Conservation (phyloP, 345 rosid genomes). For the Populus ilicifolia region DNA sequence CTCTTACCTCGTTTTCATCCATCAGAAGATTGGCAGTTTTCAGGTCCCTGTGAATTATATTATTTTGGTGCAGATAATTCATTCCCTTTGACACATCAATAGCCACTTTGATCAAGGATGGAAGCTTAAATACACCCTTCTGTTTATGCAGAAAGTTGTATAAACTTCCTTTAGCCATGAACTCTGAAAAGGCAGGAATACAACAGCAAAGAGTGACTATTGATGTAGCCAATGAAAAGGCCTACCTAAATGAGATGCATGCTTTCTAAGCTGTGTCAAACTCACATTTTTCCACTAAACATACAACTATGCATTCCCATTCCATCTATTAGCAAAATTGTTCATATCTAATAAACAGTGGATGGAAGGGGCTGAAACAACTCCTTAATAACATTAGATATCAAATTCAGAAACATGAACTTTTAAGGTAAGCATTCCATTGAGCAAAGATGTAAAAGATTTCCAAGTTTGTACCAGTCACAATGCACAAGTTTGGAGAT, state of each 20-base stretch:
- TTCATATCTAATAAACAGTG: constrained; percentile 9
- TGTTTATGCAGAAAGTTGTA: constrained; percentile 85
- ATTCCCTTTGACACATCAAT: constrained; percentile 90
- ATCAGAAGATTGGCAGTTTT: constrained; percentile 96
- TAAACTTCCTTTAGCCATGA: constrained; percentile 90
- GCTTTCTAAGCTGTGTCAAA: constrained; percentile 12
- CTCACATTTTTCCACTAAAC: constrained; percentile 11
- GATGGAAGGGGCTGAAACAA: not conserved
- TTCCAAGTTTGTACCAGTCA: constrained; percentile 59
- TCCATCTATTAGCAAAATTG: constrained; percentile 19
- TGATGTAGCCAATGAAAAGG: constrained; percentile 6
- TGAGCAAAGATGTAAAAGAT: constrained; percentile 3
- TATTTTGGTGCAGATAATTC: constrained; percentile 93
- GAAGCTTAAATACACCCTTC: constrained; percentile 74
- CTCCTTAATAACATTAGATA: constrained; percentile 4
- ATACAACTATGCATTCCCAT: constrained; percentile 1
- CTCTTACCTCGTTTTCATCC: constrained; percentile 95
- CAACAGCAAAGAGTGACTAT: constrained; percentile 15
- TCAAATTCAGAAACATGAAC: constrained; percentile 7
- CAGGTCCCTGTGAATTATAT: constrained; percentile 90
- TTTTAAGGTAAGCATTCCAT: not conserved
- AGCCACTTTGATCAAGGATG: constrained; percentile 75
- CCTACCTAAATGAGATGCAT: not conserved
- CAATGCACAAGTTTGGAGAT: constrained; percentile 79
- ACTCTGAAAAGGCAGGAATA: constrained; percentile 51